phyloP scores from a whole-genome alignment of 2,329 filamentous ascomycete genomes.

The Fusarium penzigii region DNA sequence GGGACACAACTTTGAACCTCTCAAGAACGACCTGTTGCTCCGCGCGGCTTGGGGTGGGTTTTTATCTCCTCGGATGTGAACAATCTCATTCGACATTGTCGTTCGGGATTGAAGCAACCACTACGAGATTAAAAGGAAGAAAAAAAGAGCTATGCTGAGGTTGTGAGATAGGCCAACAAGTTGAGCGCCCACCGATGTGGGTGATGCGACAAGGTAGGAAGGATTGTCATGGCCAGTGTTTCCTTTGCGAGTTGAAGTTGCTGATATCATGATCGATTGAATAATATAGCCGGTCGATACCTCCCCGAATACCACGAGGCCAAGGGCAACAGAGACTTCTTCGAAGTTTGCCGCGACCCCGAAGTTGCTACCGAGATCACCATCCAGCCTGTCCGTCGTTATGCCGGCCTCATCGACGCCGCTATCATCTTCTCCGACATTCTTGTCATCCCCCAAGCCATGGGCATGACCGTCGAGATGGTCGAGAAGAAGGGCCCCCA shows the following conservation, averaged over 20 bases:
- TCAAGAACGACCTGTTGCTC: conserved; percentile 91
- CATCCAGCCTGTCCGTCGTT: conserved; percentile 92
- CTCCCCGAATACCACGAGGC: conserved; percentile 97
- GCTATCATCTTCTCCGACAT: conserved; percentile 99
- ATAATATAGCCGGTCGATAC: conserved; percentile 78
- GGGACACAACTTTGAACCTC: conserved; percentile 72
- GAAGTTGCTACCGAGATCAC: conserved; percentile 93
- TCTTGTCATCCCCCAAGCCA: conserved; percentile 93
- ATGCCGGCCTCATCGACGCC: conserved; percentile 85
- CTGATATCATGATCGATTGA: conserved; percentile 7
- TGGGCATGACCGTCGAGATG: conserved; percentile 99
- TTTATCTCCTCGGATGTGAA: conserved; percentile 3
- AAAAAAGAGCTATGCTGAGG: conserved; percentile 23
- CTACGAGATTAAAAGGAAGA: neutral
- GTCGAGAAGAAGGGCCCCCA: conserved; percentile 95
- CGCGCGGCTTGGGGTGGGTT: conserved; percentile 81
- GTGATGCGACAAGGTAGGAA: conserved; percentile 94
- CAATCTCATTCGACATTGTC: neutral
- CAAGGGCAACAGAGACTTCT: conserved; percentile 90
- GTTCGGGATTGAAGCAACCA: neutral
- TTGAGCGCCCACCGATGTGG: conserved; percentile 95
- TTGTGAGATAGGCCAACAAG: conserved; percentile 68
- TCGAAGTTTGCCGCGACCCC: conserved; percentile 92
- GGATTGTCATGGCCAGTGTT: neutral
- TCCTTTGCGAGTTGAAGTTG: neutral